Evolutionary conservation across 495 filamentous ascomycete species (phyloP), one percentile per base, ranked within the genome.

Genomic region (Penicillium simplicissimum): DNA sequence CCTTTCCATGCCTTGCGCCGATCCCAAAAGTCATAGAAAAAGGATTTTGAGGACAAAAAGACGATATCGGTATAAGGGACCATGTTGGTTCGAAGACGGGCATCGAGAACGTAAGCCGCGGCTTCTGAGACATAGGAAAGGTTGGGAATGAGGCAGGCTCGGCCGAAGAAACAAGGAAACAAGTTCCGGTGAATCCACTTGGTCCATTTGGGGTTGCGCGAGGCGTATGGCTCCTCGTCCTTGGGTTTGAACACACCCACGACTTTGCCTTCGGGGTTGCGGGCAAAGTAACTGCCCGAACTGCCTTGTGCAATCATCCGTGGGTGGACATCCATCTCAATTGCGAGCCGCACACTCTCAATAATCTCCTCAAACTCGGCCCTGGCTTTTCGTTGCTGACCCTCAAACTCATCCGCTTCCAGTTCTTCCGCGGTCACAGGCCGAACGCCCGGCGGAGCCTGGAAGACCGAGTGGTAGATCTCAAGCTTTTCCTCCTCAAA

Each of bases 231-330:
- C 74, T 99, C 95, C 74, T 99, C 95, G 72, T 99, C 95, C 76
- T 99, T 99, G 37, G 95, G 95, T 73, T 99, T 99, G 75, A 99
- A 98, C 9, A 99, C 96, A 25, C 93, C 95, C 15, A 99, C 92
- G 14, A 96, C 89, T 75, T 96, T 97, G 19, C 95, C 95, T 21
- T 95, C 88, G 31, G 81, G 85, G 68, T 97, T 94, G 60, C 93
- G 83, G 54, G 95, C 96, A 82, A 98, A 99, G 78, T 99, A 99
- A 73, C 92, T 96, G 11, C 95, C 95, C 6, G 93, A 97, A 74
- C 92, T 96, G 28, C 95, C 95, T 75, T 99, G 93, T 1, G 93
- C 87, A 58, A 99, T 99, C 85, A 98, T 89, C 57, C 88, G 91
- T 23, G 95, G 95, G 72, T 99, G 96, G 51, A 93, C 86, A 35